Conservation (phyloP, 1,284 basidiomycete species). For the Cryptococcus hybrid region DNA sequence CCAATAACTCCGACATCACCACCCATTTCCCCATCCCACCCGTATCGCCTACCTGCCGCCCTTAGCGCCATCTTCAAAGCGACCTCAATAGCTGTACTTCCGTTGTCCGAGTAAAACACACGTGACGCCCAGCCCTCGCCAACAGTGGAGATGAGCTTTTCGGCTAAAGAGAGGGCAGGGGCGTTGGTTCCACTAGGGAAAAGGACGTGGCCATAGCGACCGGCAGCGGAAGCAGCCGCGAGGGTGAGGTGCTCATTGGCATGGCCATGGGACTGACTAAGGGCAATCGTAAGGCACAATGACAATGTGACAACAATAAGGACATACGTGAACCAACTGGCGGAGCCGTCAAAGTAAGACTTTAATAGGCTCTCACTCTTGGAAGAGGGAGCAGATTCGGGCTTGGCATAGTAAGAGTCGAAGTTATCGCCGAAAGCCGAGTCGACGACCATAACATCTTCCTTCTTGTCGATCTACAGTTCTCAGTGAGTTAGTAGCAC, state of each 20-base stretch:
- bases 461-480: conserved; percentile 59
- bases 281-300: neutral
- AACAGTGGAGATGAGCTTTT: conserved; percentile 41
- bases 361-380: conserved; percentile 55
- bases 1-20: conserved; percentile 75
- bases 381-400: conserved; percentile 6
- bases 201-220: conserved; percentile 95
- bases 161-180: conserved; percentile 64
- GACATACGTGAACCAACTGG: conserved; percentile 89
- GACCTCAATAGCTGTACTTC: conserved; percentile 93
- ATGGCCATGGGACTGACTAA: conserved; percentile 78
- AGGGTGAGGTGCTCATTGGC: conserved; percentile 71
- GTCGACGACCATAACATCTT: conserved; percentile 86
- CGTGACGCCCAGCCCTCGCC: conserved; percentile 85
- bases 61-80: conserved; percentile 94
- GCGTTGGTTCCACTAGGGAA: conserved; percentile 85
- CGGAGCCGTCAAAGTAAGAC: conserved; percentile 83
- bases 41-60: conserved; percentile 60
- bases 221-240: conserved; percentile 85
- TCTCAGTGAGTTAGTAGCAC: neutral
- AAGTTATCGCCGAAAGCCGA: conserved; percentile 87
- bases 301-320: neutral
- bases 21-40: conserved; percentile 42
- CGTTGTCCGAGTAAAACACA: conserved; percentile 92
- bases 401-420: conserved; percentile 58